These are phyloP conservation scores for Dipodascus geniculatus DNA, from an alignment of 805 yeast species.

Conservation along the genomic window DNA sequence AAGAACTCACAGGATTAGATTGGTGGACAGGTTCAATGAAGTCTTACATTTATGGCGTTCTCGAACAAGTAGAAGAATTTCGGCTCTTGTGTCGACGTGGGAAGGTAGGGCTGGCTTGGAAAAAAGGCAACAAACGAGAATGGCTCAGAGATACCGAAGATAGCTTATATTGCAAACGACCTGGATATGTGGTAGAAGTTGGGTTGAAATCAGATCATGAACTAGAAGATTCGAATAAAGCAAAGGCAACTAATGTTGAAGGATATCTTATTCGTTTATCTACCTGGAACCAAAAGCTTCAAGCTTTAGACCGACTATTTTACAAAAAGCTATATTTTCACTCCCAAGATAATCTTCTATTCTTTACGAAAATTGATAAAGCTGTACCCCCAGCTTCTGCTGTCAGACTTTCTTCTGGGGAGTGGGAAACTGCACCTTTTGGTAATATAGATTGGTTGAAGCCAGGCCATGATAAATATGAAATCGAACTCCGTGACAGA, in stretches of 20 bases:
- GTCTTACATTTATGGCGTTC: background rate
- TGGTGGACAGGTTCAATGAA: background rate
- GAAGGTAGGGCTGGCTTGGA: constrained; percentile 45
- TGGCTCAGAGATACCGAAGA: constrained; percentile 45
- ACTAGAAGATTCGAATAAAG: constrained; percentile 4
- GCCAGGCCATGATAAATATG: constrained; percentile 24
- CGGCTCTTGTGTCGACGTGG: constrained; percentile 1
- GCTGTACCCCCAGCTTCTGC: constrained; percentile 47
- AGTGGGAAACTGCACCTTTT: constrained; percentile 43
- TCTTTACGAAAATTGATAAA: constrained; percentile 41
- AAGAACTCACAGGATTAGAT: background rate
- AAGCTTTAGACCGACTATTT: constrained; percentile 27
- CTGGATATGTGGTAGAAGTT: constrained; percentile 48
- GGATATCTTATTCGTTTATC: constrained; percentile 61
- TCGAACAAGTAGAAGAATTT: background rate
- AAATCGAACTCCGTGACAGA: constrained; percentile 40
- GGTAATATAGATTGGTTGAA: constrained; percentile 27
- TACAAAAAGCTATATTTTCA: constrained; percentile 51
- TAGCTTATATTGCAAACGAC: constrained; percentile 30
- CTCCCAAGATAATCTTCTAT: constrained; percentile 49
- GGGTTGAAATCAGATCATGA: constrained; percentile 29
- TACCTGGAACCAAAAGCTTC: constrained; percentile 26
- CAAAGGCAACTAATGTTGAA: constrained; percentile 36
- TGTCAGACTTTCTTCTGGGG: constrained; percentile 21
- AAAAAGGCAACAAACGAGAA: constrained; percentile 63